Conservation (phyloP, 805 yeast species). For the Pichia scutulata region DNA sequence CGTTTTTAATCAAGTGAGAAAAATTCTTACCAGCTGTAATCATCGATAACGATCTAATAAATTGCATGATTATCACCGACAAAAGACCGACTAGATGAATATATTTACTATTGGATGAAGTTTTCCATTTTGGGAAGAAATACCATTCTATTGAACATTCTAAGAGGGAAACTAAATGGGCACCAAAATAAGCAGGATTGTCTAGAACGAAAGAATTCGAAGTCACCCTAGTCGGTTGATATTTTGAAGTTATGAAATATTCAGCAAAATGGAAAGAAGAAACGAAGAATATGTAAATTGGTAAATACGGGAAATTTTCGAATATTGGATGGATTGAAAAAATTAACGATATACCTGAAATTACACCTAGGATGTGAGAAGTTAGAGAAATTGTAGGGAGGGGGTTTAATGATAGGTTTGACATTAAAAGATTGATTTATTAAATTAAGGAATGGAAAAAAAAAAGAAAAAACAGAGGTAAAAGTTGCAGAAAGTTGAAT, state of each 20-base stretch:
- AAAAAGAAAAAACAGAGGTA: neutral
- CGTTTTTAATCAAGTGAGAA: slow-evolving; percentile 65
- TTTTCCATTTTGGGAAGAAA: slow-evolving; percentile 34
- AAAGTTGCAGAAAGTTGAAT: too few relatives aligned
- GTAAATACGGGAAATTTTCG: slow-evolving; percentile 24
- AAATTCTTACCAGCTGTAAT: slow-evolving; percentile 79
- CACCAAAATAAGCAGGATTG: slow-evolving; percentile 56
- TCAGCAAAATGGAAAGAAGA: slow-evolving; percentile 74
- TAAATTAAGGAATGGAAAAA: neutral
- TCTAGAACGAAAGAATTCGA: slow-evolving; percentile 62
- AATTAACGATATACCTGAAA: slow-evolving; percentile 34
- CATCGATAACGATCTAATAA: slow-evolving; percentile 71
- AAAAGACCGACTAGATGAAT: slow-evolving; percentile 36
- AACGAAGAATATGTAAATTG: slow-evolving; percentile 43
- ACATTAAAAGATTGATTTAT: neutral
- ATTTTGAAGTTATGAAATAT: slow-evolving; percentile 70
- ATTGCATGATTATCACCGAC: slow-evolving; percentile 54
- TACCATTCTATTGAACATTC: slow-evolving; percentile 42
- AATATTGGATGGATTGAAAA: slow-evolving; percentile 16
- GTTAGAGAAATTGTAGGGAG: slow-evolving; percentile 37
- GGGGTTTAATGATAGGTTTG: slow-evolving; percentile 25
- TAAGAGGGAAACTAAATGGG: slow-evolving; percentile 46
- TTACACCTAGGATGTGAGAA: slow-evolving; percentile 36
- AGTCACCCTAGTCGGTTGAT: slow-evolving; percentile 57
- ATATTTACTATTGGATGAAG: slow-evolving; percentile 11